Percentiles rank a stretch among this genome's conserved stretches.
Evolutionary conservation across 768 basidiomycete genomes (phyloP).

Genomic region (Suillus variegatus): DNA sequence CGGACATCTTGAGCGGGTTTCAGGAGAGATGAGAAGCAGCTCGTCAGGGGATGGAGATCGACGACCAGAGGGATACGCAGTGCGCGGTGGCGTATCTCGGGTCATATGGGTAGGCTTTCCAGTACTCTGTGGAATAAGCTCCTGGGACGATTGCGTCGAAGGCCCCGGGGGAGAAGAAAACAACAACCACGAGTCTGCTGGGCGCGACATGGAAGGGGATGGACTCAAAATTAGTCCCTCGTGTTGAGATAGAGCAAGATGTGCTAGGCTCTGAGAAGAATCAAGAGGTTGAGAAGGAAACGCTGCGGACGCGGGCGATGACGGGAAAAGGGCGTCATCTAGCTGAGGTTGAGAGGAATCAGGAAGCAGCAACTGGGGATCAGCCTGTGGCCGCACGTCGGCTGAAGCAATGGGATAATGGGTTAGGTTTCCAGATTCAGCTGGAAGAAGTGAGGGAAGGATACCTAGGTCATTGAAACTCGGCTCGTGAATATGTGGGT

Average conservation of each 20-base stretch:
- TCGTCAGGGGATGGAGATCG: slow-evolving; percentile 25
- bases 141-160: slow-evolving; percentile 4
- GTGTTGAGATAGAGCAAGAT: slow-evolving; percentile 7
- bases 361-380: slow-evolving; percentile 8
- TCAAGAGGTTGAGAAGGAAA: neutral
- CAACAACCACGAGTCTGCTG: slow-evolving; percentile 15
- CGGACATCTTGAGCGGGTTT: neutral
- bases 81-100: slow-evolving; percentile 18
- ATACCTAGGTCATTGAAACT: neutral
- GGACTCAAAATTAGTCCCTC: slow-evolving; percentile 5
- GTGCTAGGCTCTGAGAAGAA: neutral
- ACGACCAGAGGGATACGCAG: slow-evolving; percentile 4
- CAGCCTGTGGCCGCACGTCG: neutral
- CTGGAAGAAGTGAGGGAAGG: neutral
- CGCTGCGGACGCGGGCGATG: neutral
- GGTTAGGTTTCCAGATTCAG: neutral
- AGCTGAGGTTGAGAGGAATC: slow-evolving; percentile 24
- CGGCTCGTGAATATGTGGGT: neutral
- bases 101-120: slow-evolving; percentile 23
- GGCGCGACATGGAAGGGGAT: slow-evolving; percentile 17
- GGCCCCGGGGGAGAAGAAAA: slow-evolving; percentile 19
- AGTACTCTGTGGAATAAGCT: neutral
- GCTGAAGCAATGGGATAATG: neutral
- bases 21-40: slow-evolving; percentile 17
- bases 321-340: slow-evolving; percentile 2